Percentiles rank a stretch among this genome's conserved stretches.
phyloP scores from a whole-genome alignment of 768 basidiomycete species.

The Amanita muscaria region DNA sequence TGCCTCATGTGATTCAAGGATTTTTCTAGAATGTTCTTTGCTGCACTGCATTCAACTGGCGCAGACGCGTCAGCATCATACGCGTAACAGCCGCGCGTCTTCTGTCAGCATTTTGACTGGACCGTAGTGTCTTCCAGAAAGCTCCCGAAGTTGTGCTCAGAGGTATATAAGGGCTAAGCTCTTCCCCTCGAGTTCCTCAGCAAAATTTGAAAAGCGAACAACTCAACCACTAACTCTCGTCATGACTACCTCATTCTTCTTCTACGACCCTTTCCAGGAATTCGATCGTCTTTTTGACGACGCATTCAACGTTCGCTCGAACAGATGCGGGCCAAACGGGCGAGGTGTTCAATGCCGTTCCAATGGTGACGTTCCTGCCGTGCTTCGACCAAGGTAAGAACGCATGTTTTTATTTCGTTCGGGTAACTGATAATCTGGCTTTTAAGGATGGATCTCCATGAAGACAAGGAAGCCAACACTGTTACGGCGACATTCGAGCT shows the following conservation, averaged over 20 bases:
- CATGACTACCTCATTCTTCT: conserved; percentile 1
- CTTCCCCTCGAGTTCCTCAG: too few species aligned
- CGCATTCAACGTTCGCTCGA: conserved; percentile 9
- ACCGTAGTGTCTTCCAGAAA: conserved; percentile 19
- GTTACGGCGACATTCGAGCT: conserved; percentile 57
- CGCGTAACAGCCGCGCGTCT: too few species aligned
- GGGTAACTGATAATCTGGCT: neutral
- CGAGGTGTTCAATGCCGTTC: too few species aligned
- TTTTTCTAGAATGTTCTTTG: too few species aligned
- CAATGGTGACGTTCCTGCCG: neutral
- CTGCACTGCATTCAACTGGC: too few species aligned
- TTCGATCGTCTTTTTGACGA: conserved; percentile 25
- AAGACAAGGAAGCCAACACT: conserved; percentile 35
- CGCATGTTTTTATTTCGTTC: too few species aligned
- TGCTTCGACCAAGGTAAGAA: neutral
- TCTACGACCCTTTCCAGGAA: conserved; percentile 1
- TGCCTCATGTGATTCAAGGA: too few species aligned
- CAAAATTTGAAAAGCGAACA: neutral
- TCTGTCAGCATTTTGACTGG: too few species aligned
- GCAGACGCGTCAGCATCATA: too few species aligned
- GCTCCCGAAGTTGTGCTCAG: neutral
- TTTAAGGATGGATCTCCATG: conserved; percentile 51
- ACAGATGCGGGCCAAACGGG: too few species aligned
- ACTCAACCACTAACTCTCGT: neutral
- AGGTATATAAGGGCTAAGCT: neutral